These are phyloP conservation scores for Aspergillus sp. DNA, from an alignment of 2,329 filamentous ascomycete species.

Conservation along the genomic window DNA sequence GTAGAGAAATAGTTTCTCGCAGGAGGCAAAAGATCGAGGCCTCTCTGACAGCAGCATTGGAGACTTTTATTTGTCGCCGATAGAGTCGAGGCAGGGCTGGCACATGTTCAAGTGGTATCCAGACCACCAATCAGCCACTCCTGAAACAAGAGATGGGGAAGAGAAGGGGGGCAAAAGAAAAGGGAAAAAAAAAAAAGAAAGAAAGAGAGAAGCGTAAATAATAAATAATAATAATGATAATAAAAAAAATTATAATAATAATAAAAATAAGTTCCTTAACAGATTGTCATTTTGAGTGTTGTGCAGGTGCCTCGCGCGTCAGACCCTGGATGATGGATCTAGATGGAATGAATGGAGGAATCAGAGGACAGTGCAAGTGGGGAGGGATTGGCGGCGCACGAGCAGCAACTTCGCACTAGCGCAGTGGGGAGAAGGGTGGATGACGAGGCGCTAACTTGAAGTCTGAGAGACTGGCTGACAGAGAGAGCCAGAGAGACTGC, in stretches of 20 bases:
- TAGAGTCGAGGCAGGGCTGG: conserved; percentile 19
- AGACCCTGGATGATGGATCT: conserved; percentile 39
- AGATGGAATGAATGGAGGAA: conserved; percentile 33
- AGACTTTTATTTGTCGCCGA: conserved; percentile 22
- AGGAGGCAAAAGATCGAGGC: conserved; percentile 13
- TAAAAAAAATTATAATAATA: background rate
- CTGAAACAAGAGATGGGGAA: conserved; percentile 22
- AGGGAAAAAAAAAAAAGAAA: background rate
- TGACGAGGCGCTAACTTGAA: conserved; percentile 9
- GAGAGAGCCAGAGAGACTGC: background rate
- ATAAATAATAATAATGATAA: too few species aligned
- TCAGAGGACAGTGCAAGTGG: conserved; percentile 21
- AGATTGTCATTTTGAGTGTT: conserved; percentile 40
- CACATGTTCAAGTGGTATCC: conserved; percentile 25
- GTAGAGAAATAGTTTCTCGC: conserved; percentile 13
- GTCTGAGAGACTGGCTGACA: too few species aligned
- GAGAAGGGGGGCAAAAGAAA: background rate
- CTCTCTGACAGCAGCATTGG: conserved; percentile 19
- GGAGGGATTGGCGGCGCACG: conserved; percentile 37
- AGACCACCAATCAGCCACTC: conserved; percentile 23
- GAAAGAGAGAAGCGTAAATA: too few species aligned
- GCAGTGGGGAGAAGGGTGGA: conserved; percentile 18
- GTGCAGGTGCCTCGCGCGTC: conserved; percentile 44
- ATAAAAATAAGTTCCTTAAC: background rate
- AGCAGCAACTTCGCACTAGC: conserved; percentile 28